Conservation (phyloP, 2,329 filamentous ascomycete species). For the Colletotrichum incanum region DNA sequence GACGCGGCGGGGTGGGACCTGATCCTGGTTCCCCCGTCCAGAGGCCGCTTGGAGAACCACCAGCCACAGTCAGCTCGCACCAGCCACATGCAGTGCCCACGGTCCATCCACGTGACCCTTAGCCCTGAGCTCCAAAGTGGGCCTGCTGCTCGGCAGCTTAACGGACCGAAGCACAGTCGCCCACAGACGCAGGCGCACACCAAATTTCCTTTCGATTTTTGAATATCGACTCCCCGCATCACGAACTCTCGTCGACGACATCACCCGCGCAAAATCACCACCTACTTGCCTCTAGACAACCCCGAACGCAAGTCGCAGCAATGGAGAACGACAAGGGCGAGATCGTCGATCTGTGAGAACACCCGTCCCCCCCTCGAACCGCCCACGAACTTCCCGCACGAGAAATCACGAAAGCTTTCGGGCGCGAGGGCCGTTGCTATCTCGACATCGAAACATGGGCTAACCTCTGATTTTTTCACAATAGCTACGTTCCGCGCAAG, state of each 20-base stretch:
- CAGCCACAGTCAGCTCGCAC: not conserved
- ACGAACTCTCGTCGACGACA: constrained; percentile 41
- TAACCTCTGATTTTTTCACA: constrained; percentile 47
- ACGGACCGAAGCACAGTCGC: constrained; percentile 13
- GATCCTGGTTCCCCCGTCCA: not conserved
- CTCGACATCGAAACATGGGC: constrained; percentile 39
- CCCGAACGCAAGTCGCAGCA: constrained; percentile 66
- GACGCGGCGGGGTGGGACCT: constrained; percentile 7
- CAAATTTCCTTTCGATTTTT: constrained; percentile 51
- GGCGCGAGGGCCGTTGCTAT: constrained; percentile 27
- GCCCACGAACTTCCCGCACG: constrained; percentile 7
- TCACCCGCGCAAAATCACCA: constrained; percentile 46
- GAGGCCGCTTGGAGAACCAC: no score
- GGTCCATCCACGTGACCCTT: not conserved
- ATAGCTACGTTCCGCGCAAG: constrained; percentile 97
- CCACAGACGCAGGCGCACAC: constrained; percentile 45
- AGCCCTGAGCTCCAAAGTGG: constrained; percentile 6
- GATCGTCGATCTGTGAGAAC: constrained; percentile 96
- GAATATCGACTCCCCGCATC: constrained; percentile 28
- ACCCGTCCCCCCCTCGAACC: constrained; percentile 34
- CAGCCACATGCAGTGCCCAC: not conserved
- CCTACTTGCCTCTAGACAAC: constrained; percentile 51
- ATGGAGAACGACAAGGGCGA: constrained; percentile 99
- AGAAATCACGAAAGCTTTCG: constrained; percentile 15
- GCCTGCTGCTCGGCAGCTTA: not conserved